A percentile compares a stretch with the other conserved stretches of the same genome.
phyloP scores from a whole-genome alignment of 768 basidiomycete species.

The Kwoniella heveanensis region DNA sequence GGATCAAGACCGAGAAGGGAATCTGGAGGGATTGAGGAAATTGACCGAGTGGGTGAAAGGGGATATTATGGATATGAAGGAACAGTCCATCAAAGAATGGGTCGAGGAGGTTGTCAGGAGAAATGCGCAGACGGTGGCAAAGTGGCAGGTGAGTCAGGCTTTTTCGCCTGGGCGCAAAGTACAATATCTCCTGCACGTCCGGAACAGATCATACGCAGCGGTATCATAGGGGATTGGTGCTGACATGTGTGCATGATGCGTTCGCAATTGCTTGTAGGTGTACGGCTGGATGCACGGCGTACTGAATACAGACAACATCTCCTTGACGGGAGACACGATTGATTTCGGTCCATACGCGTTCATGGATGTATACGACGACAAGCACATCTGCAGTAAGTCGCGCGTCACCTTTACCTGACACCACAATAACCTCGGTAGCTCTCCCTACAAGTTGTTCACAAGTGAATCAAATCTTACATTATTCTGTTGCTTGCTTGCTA shows the following conservation, averaged over 20 bases:
- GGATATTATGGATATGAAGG: conserved; percentile 59
- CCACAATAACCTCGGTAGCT: too few species aligned
- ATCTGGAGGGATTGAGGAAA: conserved; percentile 72
- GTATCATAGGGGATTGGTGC: too few species aligned
- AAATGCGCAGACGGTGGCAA: conserved; percentile 90
- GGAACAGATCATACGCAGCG: too few species aligned
- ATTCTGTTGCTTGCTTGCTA: conserved; percentile 11
- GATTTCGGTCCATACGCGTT: conserved; percentile 80
- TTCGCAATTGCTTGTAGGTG: conserved; percentile 22
- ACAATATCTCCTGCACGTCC: too few species aligned
- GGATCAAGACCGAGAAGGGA: conserved; percentile 52
- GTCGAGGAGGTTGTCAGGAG: conserved; percentile 76
- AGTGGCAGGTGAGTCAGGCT: conserved; percentile 70
- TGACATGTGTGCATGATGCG: too few species aligned
- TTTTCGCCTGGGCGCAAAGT: background rate
- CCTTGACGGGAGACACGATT: conserved; percentile 60
- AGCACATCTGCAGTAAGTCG: conserved; percentile 75
- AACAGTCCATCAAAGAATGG: conserved; percentile 56
- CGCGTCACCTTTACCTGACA: too few species aligned
- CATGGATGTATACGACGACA: conserved; percentile 86
- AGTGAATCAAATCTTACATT: too few species aligned
- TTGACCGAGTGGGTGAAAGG: conserved; percentile 74
- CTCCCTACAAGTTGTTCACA: too few species aligned
- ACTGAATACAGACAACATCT: conserved; percentile 88
- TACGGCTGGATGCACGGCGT: conserved; percentile 69